phyloP scores from a whole-genome alignment of 2,329 filamentous ascomycete genomes.

The Thielaviopsis euricoi region DNA sequence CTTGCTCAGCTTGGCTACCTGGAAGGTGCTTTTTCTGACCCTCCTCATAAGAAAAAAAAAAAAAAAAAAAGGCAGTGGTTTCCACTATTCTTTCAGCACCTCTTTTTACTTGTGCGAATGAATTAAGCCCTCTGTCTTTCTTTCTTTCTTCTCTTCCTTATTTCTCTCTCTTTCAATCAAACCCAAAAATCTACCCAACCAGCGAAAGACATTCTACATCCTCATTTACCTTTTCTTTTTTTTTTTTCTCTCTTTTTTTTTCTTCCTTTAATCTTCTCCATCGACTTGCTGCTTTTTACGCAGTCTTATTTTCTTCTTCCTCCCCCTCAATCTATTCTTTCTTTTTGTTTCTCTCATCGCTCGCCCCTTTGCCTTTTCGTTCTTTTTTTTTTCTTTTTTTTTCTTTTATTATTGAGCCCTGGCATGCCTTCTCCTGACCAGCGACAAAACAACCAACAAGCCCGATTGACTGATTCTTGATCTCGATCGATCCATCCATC shows the following conservation, averaged over 20 bases:
- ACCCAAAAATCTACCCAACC: no score
- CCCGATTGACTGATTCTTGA: constrained; percentile 1
- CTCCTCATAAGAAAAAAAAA: background rate
- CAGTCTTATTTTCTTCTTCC: background rate
- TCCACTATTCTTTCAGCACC: no score
- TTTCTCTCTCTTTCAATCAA: no score
- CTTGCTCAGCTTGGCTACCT: background rate
- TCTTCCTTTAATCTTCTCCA: background rate
- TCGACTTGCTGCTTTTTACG: background rate
- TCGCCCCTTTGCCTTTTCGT: background rate
- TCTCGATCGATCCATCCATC: background rate
- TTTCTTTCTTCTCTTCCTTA: no score
- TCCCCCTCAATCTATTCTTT: background rate
- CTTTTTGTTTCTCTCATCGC: background rate
- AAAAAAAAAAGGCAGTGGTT: background rate
- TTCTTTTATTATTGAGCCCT: background rate
- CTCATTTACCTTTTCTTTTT: background rate
- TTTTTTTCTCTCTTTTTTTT: background rate
- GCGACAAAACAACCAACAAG: background rate
- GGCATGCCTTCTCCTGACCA: background rate
- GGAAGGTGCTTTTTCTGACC: no score
- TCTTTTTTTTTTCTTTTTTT: background rate
- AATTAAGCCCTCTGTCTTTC: no score
- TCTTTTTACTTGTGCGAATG: no score
- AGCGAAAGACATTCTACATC: background rate